Evolutionary conservation across 2,329 filamentous ascomycete species (phyloP).

Genomic region (Phialophora verrucosa): DNA sequence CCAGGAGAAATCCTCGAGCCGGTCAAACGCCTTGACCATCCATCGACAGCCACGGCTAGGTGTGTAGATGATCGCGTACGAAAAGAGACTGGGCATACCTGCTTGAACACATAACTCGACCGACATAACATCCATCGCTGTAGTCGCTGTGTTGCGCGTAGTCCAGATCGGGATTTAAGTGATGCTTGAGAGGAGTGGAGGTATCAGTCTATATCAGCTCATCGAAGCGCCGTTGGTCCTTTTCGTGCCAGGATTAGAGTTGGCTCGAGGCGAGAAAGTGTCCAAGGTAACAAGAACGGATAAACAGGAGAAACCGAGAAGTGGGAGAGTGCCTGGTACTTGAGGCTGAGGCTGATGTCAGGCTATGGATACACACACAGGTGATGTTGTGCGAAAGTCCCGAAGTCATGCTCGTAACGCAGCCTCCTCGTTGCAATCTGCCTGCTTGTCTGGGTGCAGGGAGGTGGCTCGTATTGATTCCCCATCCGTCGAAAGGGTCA

Average conservation of each 20-base stretch:
- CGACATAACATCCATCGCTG: constrained; percentile 34
- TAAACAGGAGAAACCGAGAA: constrained; percentile 13
- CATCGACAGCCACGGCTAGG: not conserved
- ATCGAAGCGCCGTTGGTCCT: not conserved
- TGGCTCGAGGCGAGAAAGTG: not conserved
- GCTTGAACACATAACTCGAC: constrained; percentile 34
- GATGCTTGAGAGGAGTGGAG: not conserved
- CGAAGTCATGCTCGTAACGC: constrained; percentile 13
- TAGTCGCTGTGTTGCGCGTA: not conserved
- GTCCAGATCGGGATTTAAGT: not conserved
- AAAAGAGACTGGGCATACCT: constrained; percentile 24
- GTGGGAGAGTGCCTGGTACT: constrained; percentile 20
- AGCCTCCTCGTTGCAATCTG: not conserved
- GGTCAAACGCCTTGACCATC: not conserved
- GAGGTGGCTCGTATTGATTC: constrained; percentile 15
- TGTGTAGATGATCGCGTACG: too few relatives aligned
- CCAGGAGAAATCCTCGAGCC: not conserved
- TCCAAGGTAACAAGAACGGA: constrained; percentile 2
- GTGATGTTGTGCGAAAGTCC: constrained; percentile 16
- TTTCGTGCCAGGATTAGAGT: not conserved
- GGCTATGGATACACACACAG: constrained; percentile 5
- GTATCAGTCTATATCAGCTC: constrained; percentile 6
- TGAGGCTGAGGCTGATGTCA: constrained; percentile 31
- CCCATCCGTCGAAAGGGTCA: not conserved
- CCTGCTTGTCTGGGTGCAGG: constrained; percentile 18